Conservation (phyloP, 2,329 filamentous ascomycete species). For the Emmonsiellopsis sp. region DNA sequence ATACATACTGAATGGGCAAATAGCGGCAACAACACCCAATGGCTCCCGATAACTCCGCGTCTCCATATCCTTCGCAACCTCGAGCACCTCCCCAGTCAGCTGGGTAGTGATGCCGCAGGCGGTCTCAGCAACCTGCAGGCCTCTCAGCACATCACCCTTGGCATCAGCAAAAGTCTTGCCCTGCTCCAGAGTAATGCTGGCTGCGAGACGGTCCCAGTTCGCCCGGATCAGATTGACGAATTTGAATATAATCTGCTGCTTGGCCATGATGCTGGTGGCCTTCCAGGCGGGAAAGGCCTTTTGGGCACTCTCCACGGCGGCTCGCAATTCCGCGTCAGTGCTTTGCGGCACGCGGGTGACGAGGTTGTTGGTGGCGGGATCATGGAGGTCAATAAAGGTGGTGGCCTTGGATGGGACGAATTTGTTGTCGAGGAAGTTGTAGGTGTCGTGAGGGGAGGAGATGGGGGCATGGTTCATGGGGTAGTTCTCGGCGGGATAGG, state of each 20-base stretch:
- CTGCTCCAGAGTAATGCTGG: slow-evolving; percentile 58
- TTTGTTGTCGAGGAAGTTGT: slow-evolving; percentile 55
- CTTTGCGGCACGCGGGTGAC: slow-evolving; percentile 57
- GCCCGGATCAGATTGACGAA: slow-evolving; percentile 53
- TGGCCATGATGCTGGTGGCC: slow-evolving; percentile 48
- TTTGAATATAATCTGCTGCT: slow-evolving; percentile 59
- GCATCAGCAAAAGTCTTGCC: slow-evolving; percentile 61
- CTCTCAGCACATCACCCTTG: slow-evolving; percentile 56
- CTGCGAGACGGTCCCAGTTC: slow-evolving; percentile 56
- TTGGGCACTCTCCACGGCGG: slow-evolving; percentile 52
- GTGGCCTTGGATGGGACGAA: slow-evolving; percentile 49
- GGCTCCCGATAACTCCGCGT: slow-evolving; percentile 57
- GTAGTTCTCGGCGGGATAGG: slow-evolving; percentile 35
- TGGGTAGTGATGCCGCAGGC: slow-evolving; percentile 59
- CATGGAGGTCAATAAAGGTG: slow-evolving; percentile 55
- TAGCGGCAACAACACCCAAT: slow-evolving; percentile 48
- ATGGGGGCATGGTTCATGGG: slow-evolving; percentile 45
- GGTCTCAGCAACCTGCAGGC: slow-evolving; percentile 57
- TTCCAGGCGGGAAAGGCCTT: slow-evolving; percentile 55
- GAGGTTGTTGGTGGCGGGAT: slow-evolving; percentile 58
- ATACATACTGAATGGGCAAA: slow-evolving; percentile 15
- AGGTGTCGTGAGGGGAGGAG: slow-evolving; percentile 42
- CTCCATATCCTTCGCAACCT: slow-evolving; percentile 62
- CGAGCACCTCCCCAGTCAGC: slow-evolving; percentile 55
- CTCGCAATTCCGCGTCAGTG: slow-evolving; percentile 54